Base-by-base conservation (phyloP, 1,284 basidiomycete genomes). In the Pterula multifida region DNA sequence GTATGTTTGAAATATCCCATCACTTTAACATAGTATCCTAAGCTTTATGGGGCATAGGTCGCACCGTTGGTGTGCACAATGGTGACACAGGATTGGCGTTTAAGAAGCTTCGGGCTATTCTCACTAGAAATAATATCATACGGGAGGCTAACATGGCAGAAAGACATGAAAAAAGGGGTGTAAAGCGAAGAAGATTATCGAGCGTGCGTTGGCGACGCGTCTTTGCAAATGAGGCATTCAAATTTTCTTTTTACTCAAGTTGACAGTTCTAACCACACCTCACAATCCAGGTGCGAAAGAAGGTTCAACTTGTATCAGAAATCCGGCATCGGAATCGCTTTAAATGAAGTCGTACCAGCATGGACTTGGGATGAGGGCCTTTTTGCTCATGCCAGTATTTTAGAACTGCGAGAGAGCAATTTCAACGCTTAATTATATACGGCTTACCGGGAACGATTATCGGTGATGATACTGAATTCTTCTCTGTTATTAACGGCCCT, bases 101-200 rank as follows among this genome's bases (percentile, higher is more conserved):
- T 25, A 47, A 28, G 9, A 24, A 13, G 15, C 45, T 47, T 24
- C 45, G 45, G 12, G 23, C 45, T 17, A 47, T 47, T 23, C 23
- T 28, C 6, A 11, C 45, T 23, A 47, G 22, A 23, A 47, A 47
- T 23, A 47, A 25, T 25, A 47, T 47, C 11, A 78, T 90, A 11
- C 62, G 68, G 15, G 57, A 81, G 54, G 63, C 79, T 28, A 66
- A 69, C 47, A 56, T 68, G 55, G 62, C 69, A 47, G 68, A 73
- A 54, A 69, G 86, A 56, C 85, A 89, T 60, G 85, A 87, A 63
- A 82, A 82, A 67, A 77, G 77, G 63, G 81, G 82, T 47, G 72
- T 68, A 49, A 83, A 82, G 61, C 74, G 81, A 53, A 70, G 80
- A 53, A 70, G 81, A 58, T 62, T 85, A 56, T 65, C 63, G 52